Evolutionary conservation across 805 yeast species (phyloP), one percentile per base, ranked within the genome.

Genomic region (Yarrowia porcina): DNA sequence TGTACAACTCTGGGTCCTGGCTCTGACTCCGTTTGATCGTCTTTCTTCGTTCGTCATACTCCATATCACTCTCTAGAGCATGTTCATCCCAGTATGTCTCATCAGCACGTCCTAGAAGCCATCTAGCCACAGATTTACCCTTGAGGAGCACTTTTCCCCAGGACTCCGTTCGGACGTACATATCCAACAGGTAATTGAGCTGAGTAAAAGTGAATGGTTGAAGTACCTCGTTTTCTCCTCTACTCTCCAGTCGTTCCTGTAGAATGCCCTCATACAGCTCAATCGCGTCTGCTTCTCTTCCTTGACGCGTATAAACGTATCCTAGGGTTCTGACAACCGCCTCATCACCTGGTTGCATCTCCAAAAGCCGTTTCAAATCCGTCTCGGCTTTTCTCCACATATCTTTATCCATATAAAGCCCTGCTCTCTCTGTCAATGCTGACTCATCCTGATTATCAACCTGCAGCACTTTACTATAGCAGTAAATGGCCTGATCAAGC

Each of bases 181-280:
- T 76, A 69, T 94, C 98, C 9, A 89, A 81, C 44, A 93, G 76
- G 64, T 90, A 89, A 69, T 94, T 93, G 52, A 93, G 78, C 65
- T 89, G 92, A 0, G 96, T 87, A 96, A 96, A 94, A 54, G 85
- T 90, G 72, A 93, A 94, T 21, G 63, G 81, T 11, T 52, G 59
- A 1, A 52, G 44, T 2, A 12, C 69, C 20, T 60, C 62, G 15
- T 66, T 62, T 65, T 67, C 44, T 9, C 28, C 66, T 61, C 33
- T 66, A 5, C 66, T 66, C 35, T 66, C 71, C 5, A 67, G 63
- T 17, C 64, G 66, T 36, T 65, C 61, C 38, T 86, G 86, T 60
- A 87, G 79, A 11, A 87, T 79, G 33, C 81, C 82, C 72, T 82
- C 78, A 71, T 89, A 90, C 71, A 88, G 78, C 15, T 82, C 83